Conservation (phyloP, 495 filamentous ascomycete genomes). For the Daldinia childiae region DNA sequence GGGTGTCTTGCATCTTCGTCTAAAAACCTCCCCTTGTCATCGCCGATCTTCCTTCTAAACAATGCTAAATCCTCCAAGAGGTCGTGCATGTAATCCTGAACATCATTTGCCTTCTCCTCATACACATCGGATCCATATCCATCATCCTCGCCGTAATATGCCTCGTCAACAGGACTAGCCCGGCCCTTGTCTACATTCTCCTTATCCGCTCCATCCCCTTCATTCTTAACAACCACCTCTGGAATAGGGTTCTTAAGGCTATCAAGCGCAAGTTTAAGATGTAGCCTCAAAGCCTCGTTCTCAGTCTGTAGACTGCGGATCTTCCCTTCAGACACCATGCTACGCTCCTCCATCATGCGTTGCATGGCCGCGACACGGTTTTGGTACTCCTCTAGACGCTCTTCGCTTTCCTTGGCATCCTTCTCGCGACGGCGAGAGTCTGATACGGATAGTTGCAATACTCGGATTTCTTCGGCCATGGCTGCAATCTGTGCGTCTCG, state of each 20-base stretch:
- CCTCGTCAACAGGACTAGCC: constrained; percentile 48
- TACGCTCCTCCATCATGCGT: constrained; percentile 90
- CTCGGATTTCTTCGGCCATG: constrained; percentile 92
- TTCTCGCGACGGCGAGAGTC: constrained; percentile 60
- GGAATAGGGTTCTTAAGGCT: constrained; percentile 89
- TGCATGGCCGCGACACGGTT: constrained; percentile 85
- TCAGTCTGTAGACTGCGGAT: constrained; percentile 85
- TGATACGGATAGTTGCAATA: constrained; percentile 78
- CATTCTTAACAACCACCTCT: constrained; percentile 49
- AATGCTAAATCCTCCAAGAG: constrained; percentile 79
- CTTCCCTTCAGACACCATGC: constrained; percentile 88
- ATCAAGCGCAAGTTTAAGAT: constrained; percentile 86
- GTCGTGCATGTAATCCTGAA: constrained; percentile 74
- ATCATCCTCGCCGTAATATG: constrained; percentile 55
- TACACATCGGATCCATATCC: constrained; percentile 58
- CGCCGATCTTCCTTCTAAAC: constrained; percentile 83
- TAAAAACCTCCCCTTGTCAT: constrained; percentile 71
- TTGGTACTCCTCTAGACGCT: constrained; percentile 92
- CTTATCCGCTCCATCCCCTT: constrained; percentile 34
- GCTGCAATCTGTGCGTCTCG: constrained; percentile 91
- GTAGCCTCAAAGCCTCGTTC: constrained; percentile 86
- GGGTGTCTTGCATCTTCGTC: constrained; percentile 46
- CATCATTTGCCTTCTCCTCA: constrained; percentile 61
- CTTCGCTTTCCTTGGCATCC: constrained; percentile 63
- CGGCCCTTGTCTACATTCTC: constrained; percentile 48